Evolutionary conservation across 192 early-diverging fungal species (phyloP).

Genomic region (Coemansia javaensis): DNA sequence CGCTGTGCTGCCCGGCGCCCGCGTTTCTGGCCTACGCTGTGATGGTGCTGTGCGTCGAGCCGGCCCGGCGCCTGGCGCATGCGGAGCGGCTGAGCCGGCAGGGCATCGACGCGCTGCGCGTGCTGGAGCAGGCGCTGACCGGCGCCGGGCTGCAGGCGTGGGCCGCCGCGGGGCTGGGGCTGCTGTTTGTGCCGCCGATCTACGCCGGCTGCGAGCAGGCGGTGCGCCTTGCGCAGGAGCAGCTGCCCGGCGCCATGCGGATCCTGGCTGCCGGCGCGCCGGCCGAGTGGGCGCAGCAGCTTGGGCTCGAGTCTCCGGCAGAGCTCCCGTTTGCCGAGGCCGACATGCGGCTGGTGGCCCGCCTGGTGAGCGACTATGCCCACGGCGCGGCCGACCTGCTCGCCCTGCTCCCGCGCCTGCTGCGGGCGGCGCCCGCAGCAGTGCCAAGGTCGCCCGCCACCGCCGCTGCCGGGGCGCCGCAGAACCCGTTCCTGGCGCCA

Average conservation of each 20-base stretch:
- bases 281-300: constrained; percentile 3
- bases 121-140: constrained; percentile 11
- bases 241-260: constrained; percentile 9
- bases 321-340: constrained; percentile 3
- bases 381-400: constrained; percentile 12
- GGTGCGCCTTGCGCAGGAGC: constrained; percentile 1
- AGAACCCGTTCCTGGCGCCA: constrained; percentile 19
- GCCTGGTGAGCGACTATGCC: constrained; percentile 15
- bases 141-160: constrained; percentile 10
- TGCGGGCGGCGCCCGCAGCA: too few species aligned
- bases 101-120: constrained; percentile 13
- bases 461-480: background rate
- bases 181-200: constrained; percentile 29
- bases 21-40: constrained; percentile 22
- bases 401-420: constrained; percentile 6
- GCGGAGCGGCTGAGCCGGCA: constrained; percentile 6
- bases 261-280: constrained; percentile 4
- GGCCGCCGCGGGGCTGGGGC: background rate
- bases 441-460: background rate
- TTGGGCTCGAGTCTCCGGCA: constrained; percentile 5
- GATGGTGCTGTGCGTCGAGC: constrained; percentile 8
- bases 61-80: constrained; percentile 10
- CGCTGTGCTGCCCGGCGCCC: constrained; percentile 23
- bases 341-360: constrained; percentile 37
- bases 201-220: constrained; percentile 12